phyloP scores from a whole-genome alignment of 2,329 filamentous ascomycete species.

The Myriosclerotinia curreyana region DNA sequence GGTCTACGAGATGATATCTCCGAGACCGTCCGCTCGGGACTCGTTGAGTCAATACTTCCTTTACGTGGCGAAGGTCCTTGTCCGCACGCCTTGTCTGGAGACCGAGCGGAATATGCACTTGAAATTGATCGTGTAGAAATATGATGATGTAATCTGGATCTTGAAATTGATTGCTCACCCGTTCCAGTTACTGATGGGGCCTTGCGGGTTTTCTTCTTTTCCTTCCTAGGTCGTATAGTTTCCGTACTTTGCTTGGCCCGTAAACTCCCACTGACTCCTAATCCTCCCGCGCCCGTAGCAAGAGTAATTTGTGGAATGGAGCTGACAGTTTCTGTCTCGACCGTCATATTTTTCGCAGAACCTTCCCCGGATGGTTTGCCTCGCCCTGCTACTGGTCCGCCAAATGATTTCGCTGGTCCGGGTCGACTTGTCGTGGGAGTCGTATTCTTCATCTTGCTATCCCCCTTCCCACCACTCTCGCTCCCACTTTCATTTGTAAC shows the following conservation, averaged over 20 bases:
- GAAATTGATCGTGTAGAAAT: slow-evolving; percentile 35
- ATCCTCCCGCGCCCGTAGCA: slow-evolving; percentile 62
- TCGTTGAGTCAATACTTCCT: slow-evolving; percentile 31
- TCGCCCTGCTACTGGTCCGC: slow-evolving; percentile 58
- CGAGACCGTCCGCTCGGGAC: slow-evolving; percentile 33
- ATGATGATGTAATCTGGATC: slow-evolving; percentile 43
- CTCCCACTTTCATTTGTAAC: slow-evolving; percentile 56
- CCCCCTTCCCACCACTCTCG: slow-evolving; percentile 60
- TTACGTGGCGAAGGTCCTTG: slow-evolving; percentile 34
- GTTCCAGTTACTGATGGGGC: slow-evolving; percentile 68
- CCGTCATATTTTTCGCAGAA: slow-evolving; percentile 88
- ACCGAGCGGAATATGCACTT: slow-evolving; percentile 26
- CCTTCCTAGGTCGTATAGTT: slow-evolving; percentile 91
- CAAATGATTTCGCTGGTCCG: slow-evolving; percentile 62
- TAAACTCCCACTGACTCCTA: slow-evolving; percentile 66
- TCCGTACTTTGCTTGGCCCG: slow-evolving; percentile 89
- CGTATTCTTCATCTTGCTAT: slow-evolving; percentile 39
- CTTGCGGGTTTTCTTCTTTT: slow-evolving; percentile 79
- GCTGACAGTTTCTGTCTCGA: slow-evolving; percentile 93
- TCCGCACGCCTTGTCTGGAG: slow-evolving; percentile 30
- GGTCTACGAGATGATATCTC: slow-evolving; percentile 40
- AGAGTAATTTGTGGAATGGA: slow-evolving; percentile 84
- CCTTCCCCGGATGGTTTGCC: slow-evolving; percentile 66
- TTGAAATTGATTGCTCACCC: slow-evolving; percentile 55
- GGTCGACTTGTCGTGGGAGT: slow-evolving; percentile 48